Conservation (phyloP, 2,329 filamentous ascomycete species). For the Leptoxyphium fumago region DNA sequence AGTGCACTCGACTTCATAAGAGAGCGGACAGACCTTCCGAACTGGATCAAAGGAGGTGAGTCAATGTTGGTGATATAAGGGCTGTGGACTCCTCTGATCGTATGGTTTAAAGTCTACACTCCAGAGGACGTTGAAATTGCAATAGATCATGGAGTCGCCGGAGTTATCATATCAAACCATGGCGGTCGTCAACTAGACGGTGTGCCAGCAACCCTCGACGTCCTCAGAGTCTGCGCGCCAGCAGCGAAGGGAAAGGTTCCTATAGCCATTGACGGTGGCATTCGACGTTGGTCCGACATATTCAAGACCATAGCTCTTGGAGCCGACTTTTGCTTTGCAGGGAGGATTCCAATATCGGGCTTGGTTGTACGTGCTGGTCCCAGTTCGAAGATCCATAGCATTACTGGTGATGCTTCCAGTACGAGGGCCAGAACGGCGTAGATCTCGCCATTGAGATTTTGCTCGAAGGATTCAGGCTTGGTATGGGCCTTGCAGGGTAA, state of each 20-base stretch:
- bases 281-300: constrained; percentile 38
- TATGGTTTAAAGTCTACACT: not conserved
- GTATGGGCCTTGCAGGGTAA: constrained; percentile 3
- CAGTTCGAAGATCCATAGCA: not conserved
- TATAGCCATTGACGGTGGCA: constrained; percentile 46
- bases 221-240: constrained; percentile 13
- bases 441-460: constrained; percentile 6
- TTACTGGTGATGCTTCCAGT: constrained; percentile 18
- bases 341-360: constrained; percentile 6
- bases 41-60: constrained; percentile 3
- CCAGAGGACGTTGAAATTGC: constrained; percentile 3
- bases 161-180: constrained; percentile 26
- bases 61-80: too few species aligned
- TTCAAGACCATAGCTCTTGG: constrained; percentile 41
- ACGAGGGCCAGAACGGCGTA: constrained; percentile 15
- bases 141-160: constrained; percentile 2
- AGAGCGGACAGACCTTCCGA: constrained; percentile 6
- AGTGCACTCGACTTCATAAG: not conserved
- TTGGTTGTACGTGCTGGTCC: constrained; percentile 2
- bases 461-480: constrained; percentile 4
- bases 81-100: not conserved
- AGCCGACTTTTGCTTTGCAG: constrained; percentile 8
- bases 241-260: constrained; percentile 36
- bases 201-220: constrained; percentile 33
- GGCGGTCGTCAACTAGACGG: constrained; percentile 39